Conservation (phyloP, 768 basidiomycete genomes). For the Boletus vinaceobasis region DNA sequence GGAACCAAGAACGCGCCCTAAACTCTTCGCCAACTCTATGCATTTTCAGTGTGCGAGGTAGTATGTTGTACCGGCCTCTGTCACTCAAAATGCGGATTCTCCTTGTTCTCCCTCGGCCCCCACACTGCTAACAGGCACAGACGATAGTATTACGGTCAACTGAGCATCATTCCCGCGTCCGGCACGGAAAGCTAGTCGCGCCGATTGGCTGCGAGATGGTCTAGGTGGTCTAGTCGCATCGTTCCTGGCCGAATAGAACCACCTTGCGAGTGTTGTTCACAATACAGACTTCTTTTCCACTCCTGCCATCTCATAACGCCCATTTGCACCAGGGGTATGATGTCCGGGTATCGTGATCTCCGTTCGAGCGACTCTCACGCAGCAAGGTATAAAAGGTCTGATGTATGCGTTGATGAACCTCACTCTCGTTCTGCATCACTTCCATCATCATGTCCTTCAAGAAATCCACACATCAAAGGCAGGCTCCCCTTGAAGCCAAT, state of each 20-base stretch:
- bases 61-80: too few relatives aligned
- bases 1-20: too few relatives aligned
- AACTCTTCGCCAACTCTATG: too few relatives aligned
- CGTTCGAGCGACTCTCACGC: neutral
- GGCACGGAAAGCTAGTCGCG: neutral
- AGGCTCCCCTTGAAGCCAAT: neutral
- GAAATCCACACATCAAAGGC: constrained; percentile 7
- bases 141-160: neutral
- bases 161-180: neutral
- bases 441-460: constrained; percentile 19
- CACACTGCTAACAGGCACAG: neutral
- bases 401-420: neutral
- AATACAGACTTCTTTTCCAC: neutral
- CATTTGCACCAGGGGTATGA: neutral
- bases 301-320: neutral
- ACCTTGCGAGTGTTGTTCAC: neutral
- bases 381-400: constrained; percentile 13
- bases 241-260: neutral
- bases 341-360: neutral
- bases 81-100: neutral
- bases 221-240: neutral
- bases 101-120: neutral
- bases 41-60: too few relatives aligned
- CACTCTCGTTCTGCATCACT: neutral
- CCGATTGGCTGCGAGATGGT: neutral